Base-by-base conservation (phyloP, 2,329 filamentous ascomycete genomes). In the Zymoseptoria passerinii region DNA sequence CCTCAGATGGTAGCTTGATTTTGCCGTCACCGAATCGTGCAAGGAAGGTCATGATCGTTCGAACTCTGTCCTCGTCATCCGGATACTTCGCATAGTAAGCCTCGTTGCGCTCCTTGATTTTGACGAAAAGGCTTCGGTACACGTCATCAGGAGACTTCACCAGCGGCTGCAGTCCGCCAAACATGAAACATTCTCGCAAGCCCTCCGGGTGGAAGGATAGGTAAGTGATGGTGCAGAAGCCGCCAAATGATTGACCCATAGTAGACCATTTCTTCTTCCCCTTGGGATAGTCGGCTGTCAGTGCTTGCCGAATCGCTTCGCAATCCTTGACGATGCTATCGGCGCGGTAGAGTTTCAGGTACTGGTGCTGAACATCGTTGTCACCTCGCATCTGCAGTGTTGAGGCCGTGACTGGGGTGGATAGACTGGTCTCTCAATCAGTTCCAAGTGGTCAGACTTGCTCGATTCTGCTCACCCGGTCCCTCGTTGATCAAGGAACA, bases 181-280 rank as follows among this genome's bases (percentile, higher is more conserved):
- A 89, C 35, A 92, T 79, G 70, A 95, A 97, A 23, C 84, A 75
- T 75, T 97, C 92, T 28, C 85, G 83, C 23, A 97, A 74, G 0
- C 88, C 88, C 35, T 90, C 81, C 0, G 90, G 89, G 66, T 79
- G 86, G 71, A 89, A 85, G 2, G 88, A 94, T 16, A 97, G 81
- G 72, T 96, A 97, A 7, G 88, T 92, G 35, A 90, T 78, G 52
- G 80, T 81, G 69, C 91, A 89, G 73, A 96, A 96, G 0, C 92
- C 92, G 48, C 92, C 92, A 72, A 95, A 97, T 16, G 87, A 92
- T 75, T 96, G 92, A 8, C 92, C 92, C 62, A 95, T 87, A 28
- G 94, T 81, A 58, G 85, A 88, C 92, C 92, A 96, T 70, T 86
- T 85, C 71, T 85, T 83, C 70, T 88, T 85, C 52, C 87, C 83